These are phyloP conservation scores for Passalora sequoiae DNA, from an alignment of 2,329 filamentous ascomycete species.

Conservation along the genomic window DNA sequence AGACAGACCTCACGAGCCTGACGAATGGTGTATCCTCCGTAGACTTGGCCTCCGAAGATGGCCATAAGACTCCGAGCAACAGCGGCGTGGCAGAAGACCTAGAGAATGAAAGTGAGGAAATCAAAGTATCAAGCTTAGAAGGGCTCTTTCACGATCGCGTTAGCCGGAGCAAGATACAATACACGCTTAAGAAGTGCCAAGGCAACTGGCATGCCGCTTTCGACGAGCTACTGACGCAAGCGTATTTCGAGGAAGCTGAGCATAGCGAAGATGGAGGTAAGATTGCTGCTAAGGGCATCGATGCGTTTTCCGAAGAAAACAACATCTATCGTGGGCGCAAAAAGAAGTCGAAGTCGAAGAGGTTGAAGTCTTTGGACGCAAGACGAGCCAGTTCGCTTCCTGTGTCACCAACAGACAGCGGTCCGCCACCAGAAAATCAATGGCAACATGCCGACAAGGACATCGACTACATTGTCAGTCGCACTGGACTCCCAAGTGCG, in stretches of 20 bases:
- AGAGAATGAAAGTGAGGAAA: slow-evolving; percentile 49
- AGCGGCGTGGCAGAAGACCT: slow-evolving; percentile 28
- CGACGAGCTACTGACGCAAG: slow-evolving; percentile 73
- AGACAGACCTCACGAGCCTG: slow-evolving; percentile 48
- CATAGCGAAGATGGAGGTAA: slow-evolving; percentile 43
- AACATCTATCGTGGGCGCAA: slow-evolving; percentile 43
- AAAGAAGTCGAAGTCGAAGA: slow-evolving; percentile 41
- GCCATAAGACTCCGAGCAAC: slow-evolving; percentile 23
- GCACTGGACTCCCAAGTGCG: slow-evolving; percentile 44
- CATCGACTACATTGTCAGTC: slow-evolving; percentile 56
- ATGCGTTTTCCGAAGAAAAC: slow-evolving; percentile 66
- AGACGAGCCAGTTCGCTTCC: slow-evolving; percentile 23
- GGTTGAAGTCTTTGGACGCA: slow-evolving; percentile 29
- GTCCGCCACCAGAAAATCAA: slow-evolving; percentile 41
- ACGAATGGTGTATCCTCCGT: slow-evolving; percentile 43
- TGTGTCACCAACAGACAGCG: slow-evolving; percentile 25
- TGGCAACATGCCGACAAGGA: slow-evolving; percentile 56
- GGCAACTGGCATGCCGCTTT: slow-evolving; percentile 66
- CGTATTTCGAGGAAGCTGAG: slow-evolving; percentile 66
- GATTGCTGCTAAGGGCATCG: slow-evolving; percentile 63
- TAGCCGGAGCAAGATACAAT: slow-evolving; percentile 59
- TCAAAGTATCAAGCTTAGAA: slow-evolving; percentile 59
- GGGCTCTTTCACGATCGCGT: slow-evolving; percentile 65
- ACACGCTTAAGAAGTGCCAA: slow-evolving; percentile 62
- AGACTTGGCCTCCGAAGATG: slow-evolving; percentile 18